Evolutionary conservation across 768 basidiomycete species (phyloP), one percentile per base, ranked within the genome.

Genomic region (Auricularia sp.): DNA sequence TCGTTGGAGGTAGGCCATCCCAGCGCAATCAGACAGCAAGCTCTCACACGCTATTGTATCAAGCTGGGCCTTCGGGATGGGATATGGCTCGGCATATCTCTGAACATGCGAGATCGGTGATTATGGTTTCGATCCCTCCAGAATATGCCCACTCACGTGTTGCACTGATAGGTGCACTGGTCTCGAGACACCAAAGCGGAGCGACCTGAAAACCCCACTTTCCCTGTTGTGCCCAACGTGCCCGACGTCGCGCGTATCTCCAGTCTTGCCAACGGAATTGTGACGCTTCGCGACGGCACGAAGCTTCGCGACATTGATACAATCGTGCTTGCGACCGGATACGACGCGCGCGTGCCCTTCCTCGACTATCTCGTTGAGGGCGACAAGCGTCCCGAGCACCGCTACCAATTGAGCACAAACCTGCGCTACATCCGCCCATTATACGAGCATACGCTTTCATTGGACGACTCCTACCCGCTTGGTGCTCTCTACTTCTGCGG

Each of bases 401-500:
- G 66, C 1, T 42, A 42, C 39, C 7, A 42, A 42, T 76, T 85
- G 35, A 75, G 77, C 14, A 81, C 77, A 34, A 87, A 86, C 72
- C 69, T 76, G 23, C 76, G 76, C 0, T 84, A 85, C 68, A 77
- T 86, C 44, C 83, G 81, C 70, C 84, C 85, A 1, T 70, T 86
- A 3, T 77, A 83, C 68, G 70, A 74, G 36, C 81, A 84, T 70
- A 79, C 85, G 35, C 78, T 87, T 66, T 81, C 80, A 14, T 72
- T 85, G 54, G 77, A 78, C n/a, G 68, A 78, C 5, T 70, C 71
- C 6, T 73, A 81, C 62, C 84, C 84, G 1, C 70, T 77, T 1
- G 83, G 78, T 42, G 82, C 83, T 18, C 78, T 85, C 29, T 77
- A 81, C 3, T 84, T 86, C 70, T 73, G 85, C 65, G 83, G 84